Percentiles rank a stretch among this genome's conserved stretches.
Evolutionary conservation across 129 eudicot genomes (phyloP).

Genomic region (Centrapalus pauciflorus): DNA sequence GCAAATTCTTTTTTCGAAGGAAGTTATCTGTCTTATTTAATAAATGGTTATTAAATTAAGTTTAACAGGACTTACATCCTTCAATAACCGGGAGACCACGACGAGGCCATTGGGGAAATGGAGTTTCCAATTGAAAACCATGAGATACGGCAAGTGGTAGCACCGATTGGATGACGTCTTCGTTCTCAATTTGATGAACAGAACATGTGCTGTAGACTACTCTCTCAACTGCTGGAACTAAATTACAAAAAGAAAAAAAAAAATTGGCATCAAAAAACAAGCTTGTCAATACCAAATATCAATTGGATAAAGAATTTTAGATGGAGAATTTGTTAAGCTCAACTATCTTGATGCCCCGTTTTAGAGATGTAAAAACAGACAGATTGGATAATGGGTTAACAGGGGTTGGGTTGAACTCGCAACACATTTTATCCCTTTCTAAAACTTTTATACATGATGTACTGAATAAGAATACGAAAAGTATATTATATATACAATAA

Average conservation of each 20-base stretch:
- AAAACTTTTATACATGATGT: no score
- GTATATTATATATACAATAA: no score
- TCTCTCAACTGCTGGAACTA: conserved; percentile 89
- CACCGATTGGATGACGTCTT: conserved; percentile 78
- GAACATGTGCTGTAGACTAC: conserved; percentile 97
- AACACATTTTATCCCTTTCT: no score
- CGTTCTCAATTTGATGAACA: conserved; percentile 81
- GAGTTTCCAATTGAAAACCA: conserved; percentile 70
- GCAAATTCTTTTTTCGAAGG: no score
- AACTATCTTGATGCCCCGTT: neutral
- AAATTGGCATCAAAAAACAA: neutral
- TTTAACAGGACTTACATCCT: conserved; percentile 62
- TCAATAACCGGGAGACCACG: conserved; percentile 83
- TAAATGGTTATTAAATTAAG: neutral
- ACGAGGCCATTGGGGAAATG: conserved; percentile 82
- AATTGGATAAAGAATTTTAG: neutral
- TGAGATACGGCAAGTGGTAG: conserved; percentile 54
- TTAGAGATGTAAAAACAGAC: no score
- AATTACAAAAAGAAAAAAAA: neutral
- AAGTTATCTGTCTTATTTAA: neutral
- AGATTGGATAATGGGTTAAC: no score
- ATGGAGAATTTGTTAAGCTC: neutral
- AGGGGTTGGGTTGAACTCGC: no score
- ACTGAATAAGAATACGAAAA: no score
- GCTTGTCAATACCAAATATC: neutral